Conservation (phyloP, 1,284 basidiomycete species). For the Sutorius eximius region DNA sequence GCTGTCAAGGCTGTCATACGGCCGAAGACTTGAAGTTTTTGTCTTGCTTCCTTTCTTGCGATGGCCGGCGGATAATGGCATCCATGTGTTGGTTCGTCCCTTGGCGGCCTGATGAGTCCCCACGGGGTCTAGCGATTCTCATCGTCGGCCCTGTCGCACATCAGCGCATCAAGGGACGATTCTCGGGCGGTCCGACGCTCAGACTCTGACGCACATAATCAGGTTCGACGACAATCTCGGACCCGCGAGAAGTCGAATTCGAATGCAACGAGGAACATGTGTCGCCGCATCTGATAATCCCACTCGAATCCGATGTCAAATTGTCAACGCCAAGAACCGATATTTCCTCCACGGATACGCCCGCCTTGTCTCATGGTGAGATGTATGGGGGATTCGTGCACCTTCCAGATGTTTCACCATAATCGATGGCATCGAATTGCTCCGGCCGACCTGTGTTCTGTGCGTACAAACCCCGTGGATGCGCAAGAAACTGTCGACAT, state of each 20-base stretch:
- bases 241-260: neutral
- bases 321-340: neutral
- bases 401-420: neutral
- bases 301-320: neutral
- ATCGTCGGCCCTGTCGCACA: neutral
- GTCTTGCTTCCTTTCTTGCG: neutral
- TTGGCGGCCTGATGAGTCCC: too few species aligned
- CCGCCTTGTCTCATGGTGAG: neutral
- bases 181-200: neutral
- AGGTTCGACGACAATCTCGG: neutral
- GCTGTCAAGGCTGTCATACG: neutral
- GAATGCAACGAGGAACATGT: neutral
- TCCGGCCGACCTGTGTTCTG: conserved; percentile 1
- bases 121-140: neutral
- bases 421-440: conserved; percentile 1
- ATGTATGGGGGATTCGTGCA: neutral
- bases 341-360: neutral
- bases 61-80: neutral
- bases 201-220: neutral
- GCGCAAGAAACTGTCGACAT: neutral
- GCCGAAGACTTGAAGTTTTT: neutral
- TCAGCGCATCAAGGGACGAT: neutral
- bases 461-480: neutral
- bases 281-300: neutral
- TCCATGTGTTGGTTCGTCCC: neutral